Evolutionary conservation across 202 grass and related monocot species (phyloP), one percentile per base, ranked within the genome.

Genomic region (Setaria viridis): DNA sequence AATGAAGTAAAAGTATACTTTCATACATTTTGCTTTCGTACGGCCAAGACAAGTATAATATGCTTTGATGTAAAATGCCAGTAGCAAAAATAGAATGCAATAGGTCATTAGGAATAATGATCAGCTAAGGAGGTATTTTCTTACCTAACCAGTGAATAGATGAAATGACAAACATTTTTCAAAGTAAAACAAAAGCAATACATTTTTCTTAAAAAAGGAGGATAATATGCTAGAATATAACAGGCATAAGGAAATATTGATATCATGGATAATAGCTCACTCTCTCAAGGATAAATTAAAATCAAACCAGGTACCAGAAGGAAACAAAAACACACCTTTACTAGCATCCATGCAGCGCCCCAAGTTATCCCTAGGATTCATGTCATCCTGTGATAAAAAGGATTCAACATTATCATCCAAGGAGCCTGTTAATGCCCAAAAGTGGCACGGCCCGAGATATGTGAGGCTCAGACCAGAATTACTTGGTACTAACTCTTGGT

Each of bases 361-460:
- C 87, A 94, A 62, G 29, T 74, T 70, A 56, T 99, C 97, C 83
- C 97, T 99, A 62, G 94, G 92, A 89, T 99, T 94, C 59, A 91
- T 89, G 56, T 99, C 94, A 93, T 99, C 94, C 76, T 94, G 97
- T 63, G 97, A 97, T 92, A 99, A 78, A 91, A 99, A 99, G 71
- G 97, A 99, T 86, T 99, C 97, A 43, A 99, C 97, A 72, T 99
- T 99, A 77, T 99, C 97, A 86, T 99, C 97, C 77, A 99, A 90
- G 50, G 94, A 86, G 20, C 0, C 25, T 25, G 25, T 25, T 25
- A 25, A 25, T 0, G 25, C 25, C 25, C 25, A 25, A 25, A 25
- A 25, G 25, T 25, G 25, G 0, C 25, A 25, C 25, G 25, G 25
- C 0, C 25, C 25, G 25, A 0, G 25, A 25, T 0, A 25, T 25